Conservation (phyloP, 1,284 basidiomycete species). For the Cryptococcus sp. region DNA sequence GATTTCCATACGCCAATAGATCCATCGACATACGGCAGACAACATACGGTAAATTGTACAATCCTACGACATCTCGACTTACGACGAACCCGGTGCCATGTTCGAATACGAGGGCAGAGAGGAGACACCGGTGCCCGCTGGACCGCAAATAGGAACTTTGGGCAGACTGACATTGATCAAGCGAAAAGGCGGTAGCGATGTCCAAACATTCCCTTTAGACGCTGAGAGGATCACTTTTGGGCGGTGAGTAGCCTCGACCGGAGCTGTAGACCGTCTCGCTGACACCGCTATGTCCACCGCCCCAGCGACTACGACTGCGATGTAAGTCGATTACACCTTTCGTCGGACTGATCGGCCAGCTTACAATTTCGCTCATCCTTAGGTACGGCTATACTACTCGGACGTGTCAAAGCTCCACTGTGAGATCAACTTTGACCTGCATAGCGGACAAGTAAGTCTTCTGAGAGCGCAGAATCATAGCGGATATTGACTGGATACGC, state of each 20-base stretch:
- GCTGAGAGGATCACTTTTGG: constrained; percentile 42
- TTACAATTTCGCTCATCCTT: constrained; percentile 5
- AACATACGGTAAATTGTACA: neutral
- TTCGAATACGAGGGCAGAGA: constrained; percentile 7
- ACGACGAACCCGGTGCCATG: neutral
- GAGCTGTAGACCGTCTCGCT: neutral
- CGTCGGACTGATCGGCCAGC: neutral
- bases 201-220: constrained; percentile 40
- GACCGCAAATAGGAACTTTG: constrained; percentile 12
- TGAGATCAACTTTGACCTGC: constrained; percentile 46
- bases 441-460: constrained; percentile 36
- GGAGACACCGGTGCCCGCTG: constrained; percentile 20
- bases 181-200: constrained; percentile 32
- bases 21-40: constrained; percentile 1
- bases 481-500: neutral
- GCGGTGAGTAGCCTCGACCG: constrained; percentile 23
- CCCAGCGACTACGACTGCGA: constrained; percentile 44
- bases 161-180: constrained; percentile 38
- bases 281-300: constrained; percentile 23
- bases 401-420: constrained; percentile 51
- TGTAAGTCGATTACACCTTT: constrained; percentile 22
- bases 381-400: constrained; percentile 49
- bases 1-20: neutral
- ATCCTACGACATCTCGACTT: neutral
- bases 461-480: neutral